A percentile compares a stretch with the other conserved stretches of the same genome.
Conservation (phyloP, 257 asterid species). For the Solanum clarkiae region DNA sequence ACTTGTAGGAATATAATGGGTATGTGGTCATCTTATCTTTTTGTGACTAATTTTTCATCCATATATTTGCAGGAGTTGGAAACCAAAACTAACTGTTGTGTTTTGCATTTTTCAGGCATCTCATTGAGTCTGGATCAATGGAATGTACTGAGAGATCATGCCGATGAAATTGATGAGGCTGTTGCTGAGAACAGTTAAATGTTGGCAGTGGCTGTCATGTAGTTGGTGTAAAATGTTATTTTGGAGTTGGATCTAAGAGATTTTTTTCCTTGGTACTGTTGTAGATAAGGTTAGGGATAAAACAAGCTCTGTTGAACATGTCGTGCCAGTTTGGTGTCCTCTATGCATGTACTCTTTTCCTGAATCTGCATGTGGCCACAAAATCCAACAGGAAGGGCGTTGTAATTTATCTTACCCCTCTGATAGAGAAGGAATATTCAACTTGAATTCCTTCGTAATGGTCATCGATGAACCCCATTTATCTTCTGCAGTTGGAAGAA, state of each 20-base stretch:
- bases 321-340: neutral
- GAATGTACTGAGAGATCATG: slow-evolving; percentile 64
- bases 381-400: too few species aligned
- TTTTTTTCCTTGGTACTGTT: neutral
- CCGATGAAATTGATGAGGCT: slow-evolving; percentile 62
- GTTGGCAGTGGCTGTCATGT: neutral
- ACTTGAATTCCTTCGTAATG: slow-evolving; percentile 42
- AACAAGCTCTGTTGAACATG: neutral
- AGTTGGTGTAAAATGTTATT: neutral
- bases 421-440: slow-evolving; percentile 61
- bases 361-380: neutral
- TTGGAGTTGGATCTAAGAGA: neutral
- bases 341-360: neutral
- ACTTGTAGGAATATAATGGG: neutral
- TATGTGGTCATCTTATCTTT: neutral
- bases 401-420: slow-evolving; percentile 34
- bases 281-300: neutral
- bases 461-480: slow-evolving; percentile 76
- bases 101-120: slow-evolving; percentile 33
- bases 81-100: neutral
- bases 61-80: neutral
- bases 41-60: neutral
- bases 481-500: slow-evolving; percentile 80
- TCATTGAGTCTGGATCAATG: slow-evolving; percentile 81
- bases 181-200: slow-evolving; percentile 26